A percentile compares a stretch with the other conserved stretches of the same genome.
Conservation (phyloP, 2,329 filamentous ascomycete species). For the Aspergillus hiratsukae region DNA sequence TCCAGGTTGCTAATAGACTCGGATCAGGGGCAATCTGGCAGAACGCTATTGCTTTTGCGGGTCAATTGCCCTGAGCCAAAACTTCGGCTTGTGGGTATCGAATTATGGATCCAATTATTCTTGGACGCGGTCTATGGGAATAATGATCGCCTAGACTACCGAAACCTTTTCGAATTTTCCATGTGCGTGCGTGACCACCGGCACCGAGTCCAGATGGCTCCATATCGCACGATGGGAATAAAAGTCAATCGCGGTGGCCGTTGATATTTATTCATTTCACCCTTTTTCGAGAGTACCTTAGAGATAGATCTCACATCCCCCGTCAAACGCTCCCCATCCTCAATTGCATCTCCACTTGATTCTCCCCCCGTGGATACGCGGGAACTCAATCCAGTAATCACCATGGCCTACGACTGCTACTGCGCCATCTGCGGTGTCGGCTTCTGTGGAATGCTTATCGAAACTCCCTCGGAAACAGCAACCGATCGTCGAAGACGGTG, state of each 20-base stretch:
- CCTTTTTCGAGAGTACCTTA: neutral
- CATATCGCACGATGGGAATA: neutral
- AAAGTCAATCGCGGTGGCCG: neutral
- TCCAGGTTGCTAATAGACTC: neutral
- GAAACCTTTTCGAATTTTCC: neutral
- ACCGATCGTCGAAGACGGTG: constrained; percentile 15
- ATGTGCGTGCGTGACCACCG: neutral
- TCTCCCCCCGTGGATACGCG: neutral
- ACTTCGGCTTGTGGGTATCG: neutral
- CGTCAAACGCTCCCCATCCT: neutral
- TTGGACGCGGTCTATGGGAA: neutral
- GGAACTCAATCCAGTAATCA: neutral
- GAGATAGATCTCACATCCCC: neutral
- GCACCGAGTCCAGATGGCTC: neutral
- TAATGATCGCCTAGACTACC: neutral
- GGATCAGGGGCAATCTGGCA: too few relatives aligned
- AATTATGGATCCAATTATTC: neutral
- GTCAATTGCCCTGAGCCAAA: neutral
- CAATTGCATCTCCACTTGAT: neutral
- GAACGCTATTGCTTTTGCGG: neutral
- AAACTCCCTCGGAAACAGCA: constrained; percentile 13
- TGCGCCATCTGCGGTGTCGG: constrained; percentile 20
- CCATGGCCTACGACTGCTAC: constrained; percentile 22
- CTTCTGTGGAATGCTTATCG: constrained; percentile 19
- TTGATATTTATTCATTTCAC: neutral